Evolutionary conservation across 345 rosid species (phyloP), one percentile per base, ranked within the genome.

Genomic region (Populus simonii): DNA sequence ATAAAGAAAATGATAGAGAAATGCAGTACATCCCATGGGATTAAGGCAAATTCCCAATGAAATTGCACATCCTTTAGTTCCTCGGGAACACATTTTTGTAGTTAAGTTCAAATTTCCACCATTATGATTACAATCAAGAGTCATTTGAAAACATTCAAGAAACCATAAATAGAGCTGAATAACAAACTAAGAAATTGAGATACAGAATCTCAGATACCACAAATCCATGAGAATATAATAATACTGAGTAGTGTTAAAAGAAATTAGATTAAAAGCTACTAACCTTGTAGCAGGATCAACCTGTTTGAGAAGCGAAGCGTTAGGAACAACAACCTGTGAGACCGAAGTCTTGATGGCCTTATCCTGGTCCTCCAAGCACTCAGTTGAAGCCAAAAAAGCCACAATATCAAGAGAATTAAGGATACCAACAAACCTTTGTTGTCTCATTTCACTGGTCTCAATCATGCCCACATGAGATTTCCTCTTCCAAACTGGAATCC

Each of bases 281-380:
- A 75, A 92, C 99, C 99, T 88, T 75, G 97, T 93, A 1, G 89
- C 99, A 79, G 98, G 99, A 89, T 96, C 99, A 82, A 96, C 97
- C 76, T 87, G 90, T 78, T 84, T 91, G 79, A 96, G 83, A 20
- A 92, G 84, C 47, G 93, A 79, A 69, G 88, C 84, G 72, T 92
- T 87, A 59, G 88, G 90, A 55, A 74, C 78, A 35, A 96, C 83
- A 27, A 91, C 90, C 75, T 96, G 89, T 17, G 98, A 93, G 53
- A 93, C 97, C 2, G 93, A 90, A 16, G 97, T 86, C 78, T 88
- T 89, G 90, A 89, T 86, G 68, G 99, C 97, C 72, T 82, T 89
- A 8, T 91, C 97, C 41, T 87, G 94, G 85, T 96, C 96, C 83
- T 89, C 89, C 78, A 93, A 84, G 78, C 94, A 92, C 73, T 92